These are phyloP conservation scores for Plantago elongata DNA, from an alignment of 257 asterid species.

Conservation along the genomic window DNA sequence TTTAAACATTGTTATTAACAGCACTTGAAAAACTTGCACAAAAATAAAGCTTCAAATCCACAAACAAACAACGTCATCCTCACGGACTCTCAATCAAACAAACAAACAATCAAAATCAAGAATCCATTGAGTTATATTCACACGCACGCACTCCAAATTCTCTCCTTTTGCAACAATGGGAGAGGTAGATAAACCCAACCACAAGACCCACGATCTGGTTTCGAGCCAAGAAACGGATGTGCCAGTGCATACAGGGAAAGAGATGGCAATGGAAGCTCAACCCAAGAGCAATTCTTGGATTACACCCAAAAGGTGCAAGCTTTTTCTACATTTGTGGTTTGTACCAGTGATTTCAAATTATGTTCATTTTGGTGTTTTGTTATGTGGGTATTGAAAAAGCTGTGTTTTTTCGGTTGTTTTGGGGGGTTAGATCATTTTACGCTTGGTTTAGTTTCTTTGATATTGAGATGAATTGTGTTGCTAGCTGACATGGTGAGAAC, in stretches of 20 bases:
- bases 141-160: not conserved
- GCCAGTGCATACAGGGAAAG: constrained; percentile 24
- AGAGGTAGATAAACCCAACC: constrained; percentile 24
- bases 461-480: too few species aligned
- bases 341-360: not conserved
- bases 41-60: too few species aligned
- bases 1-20: too few species aligned
- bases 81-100: too few species aligned
- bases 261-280: constrained; percentile 31
- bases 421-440: not conserved
- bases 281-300: constrained; percentile 52
- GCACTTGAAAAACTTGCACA: too few species aligned
- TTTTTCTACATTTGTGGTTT: not conserved
- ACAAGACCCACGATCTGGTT: constrained; percentile 13
- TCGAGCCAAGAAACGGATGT: constrained; percentile 18
- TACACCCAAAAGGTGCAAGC: constrained; percentile 52
- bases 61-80: too few species aligned
- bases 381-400: constrained; percentile 11
- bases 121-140: too few species aligned
- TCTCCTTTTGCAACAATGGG: constrained; percentile 24
- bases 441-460: not conserved
- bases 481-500: not conserved
- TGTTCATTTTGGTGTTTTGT: constrained; percentile 4
- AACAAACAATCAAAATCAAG: too few species aligned
- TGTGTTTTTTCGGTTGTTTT: constrained; percentile 5